Percentiles rank a stretch among this genome's conserved stretches.
phyloP scores from a whole-genome alignment of 2,329 filamentous ascomycete species.

The Coniochaeta sp. region DNA sequence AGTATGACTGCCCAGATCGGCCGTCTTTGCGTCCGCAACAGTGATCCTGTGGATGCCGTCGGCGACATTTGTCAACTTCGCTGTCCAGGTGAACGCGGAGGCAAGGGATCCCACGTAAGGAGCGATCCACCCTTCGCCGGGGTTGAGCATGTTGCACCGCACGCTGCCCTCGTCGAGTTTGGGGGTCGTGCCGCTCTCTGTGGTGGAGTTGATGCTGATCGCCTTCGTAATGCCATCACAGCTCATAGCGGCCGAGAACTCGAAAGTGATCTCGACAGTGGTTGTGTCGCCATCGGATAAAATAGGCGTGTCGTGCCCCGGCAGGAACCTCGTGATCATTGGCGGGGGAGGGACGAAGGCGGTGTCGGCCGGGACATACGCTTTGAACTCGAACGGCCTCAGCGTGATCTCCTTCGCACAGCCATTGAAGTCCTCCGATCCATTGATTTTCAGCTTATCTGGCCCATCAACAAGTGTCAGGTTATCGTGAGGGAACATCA shows the following conservation, averaged over 20 bases:
- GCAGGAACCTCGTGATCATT: slow-evolving; percentile 50
- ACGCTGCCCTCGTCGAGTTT: background rate
- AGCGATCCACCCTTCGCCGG: slow-evolving; percentile 16
- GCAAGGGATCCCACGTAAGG: slow-evolving; percentile 42
- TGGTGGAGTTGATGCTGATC: background rate
- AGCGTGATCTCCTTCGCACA: slow-evolving; percentile 1
- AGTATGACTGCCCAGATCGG: slow-evolving; percentile 33
- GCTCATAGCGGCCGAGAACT: slow-evolving; percentile 37
- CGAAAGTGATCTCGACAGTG: slow-evolving; percentile 11
- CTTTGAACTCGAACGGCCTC: slow-evolving; percentile 47
- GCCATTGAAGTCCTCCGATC: background rate
- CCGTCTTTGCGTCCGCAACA: slow-evolving; percentile 43
- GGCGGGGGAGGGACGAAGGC: slow-evolving; percentile 43
- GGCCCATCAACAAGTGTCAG: slow-evolving; percentile 27
- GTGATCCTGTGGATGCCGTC: slow-evolving; percentile 54
- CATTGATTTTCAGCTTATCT: background rate
- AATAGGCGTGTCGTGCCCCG: slow-evolving; percentile 53
- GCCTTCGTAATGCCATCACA: background rate
- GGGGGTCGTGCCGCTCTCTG: background rate
- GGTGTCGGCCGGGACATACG: slow-evolving; percentile 48
- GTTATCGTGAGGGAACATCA: slow-evolving; percentile 56
- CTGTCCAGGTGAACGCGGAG: slow-evolving; percentile 40
- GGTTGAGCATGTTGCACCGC: slow-evolving; percentile 3
- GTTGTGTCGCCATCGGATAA: slow-evolving; percentile 25
- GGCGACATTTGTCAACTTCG: slow-evolving; percentile 29